phyloP scores from a whole-genome alignment of 352 stramenopile genomes.

The Phytophthora macrochlamydospora region DNA sequence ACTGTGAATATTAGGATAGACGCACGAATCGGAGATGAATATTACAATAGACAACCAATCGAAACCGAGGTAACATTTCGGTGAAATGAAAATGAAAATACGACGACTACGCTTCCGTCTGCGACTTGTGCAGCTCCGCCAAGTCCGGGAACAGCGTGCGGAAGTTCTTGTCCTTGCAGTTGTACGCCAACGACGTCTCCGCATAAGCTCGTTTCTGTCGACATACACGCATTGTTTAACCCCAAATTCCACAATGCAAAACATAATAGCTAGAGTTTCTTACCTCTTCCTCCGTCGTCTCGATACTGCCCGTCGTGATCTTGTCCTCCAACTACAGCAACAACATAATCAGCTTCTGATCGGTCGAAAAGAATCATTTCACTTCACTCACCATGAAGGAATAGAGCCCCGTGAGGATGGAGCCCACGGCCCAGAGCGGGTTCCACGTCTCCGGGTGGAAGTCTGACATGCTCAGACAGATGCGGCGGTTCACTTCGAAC shows the following conservation, averaged over 20 bases:
- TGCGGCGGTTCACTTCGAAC: conserved; percentile 94
- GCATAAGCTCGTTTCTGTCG: conserved; percentile 77
- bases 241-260: neutral
- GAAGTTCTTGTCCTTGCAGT: conserved; percentile 88
- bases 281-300: conserved; percentile 76
- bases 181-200: conserved; percentile 66
- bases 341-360: neutral
- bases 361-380: neutral
- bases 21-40: neutral
- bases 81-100: neutral
- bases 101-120: conserved; percentile 1
- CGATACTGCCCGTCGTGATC: conserved; percentile 88
- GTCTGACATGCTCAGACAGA: conserved; percentile 96
- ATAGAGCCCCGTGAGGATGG: conserved; percentile 95
- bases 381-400: conserved; percentile 90
- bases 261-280: conserved; percentile 2
- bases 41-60: neutral
- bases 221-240: neutral
- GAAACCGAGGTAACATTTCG: neutral
- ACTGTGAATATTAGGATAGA: neutral
- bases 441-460: conserved; percentile 97
- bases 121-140: conserved; percentile 53
- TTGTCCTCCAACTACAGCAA: conserved; percentile 60
- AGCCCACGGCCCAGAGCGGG: conserved; percentile 96
- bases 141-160: conserved; percentile 85